Conservation (phyloP, 2,329 filamentous ascomycete species). For the Neophaeococcomyces aloes region DNA sequence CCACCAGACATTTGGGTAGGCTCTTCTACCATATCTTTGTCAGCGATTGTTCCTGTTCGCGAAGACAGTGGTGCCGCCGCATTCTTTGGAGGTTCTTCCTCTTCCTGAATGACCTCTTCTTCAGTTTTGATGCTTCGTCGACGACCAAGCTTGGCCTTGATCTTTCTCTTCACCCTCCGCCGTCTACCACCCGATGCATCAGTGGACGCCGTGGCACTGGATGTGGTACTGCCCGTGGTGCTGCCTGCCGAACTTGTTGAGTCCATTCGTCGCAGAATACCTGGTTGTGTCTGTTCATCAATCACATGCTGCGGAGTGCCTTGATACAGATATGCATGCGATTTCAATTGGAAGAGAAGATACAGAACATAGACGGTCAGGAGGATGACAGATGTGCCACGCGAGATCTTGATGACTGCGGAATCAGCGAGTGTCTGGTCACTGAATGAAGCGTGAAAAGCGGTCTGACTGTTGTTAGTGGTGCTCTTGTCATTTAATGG, state of each 20-base stretch:
- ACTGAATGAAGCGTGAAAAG: slow-evolving; percentile 56
- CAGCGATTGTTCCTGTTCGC: background rate
- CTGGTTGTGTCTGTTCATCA: slow-evolving; percentile 54
- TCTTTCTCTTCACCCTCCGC: slow-evolving; percentile 41
- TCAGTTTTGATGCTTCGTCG: slow-evolving; percentile 27
- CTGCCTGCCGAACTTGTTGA: slow-evolving; percentile 39
- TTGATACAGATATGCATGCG: slow-evolving; percentile 64
- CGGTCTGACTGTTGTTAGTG: slow-evolving; percentile 41
- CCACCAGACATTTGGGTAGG: background rate
- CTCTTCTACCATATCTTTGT: background rate
- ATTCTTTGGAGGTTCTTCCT: slow-evolving; percentile 43
- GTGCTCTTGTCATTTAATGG: background rate
- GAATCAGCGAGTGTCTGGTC: slow-evolving; percentile 22
- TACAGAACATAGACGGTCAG: slow-evolving; percentile 75
- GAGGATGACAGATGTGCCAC: slow-evolving; percentile 60
- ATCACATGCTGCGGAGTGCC: slow-evolving; percentile 20
- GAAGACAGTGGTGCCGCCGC: background rate
- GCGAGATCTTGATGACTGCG: slow-evolving; percentile 18
- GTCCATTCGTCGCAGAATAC: slow-evolving; percentile 44
- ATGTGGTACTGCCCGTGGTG: slow-evolving; percentile 22
- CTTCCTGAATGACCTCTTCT: slow-evolving; percentile 39
- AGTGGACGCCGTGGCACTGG: slow-evolving; percentile 10
- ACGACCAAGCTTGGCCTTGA: slow-evolving; percentile 21
- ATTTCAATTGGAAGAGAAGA: slow-evolving; percentile 82
- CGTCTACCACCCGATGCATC: slow-evolving; percentile 39